These are phyloP conservation scores for Beauveria varroae DNA, from an alignment of 2,329 filamentous ascomycete species.

Conservation along the genomic window DNA sequence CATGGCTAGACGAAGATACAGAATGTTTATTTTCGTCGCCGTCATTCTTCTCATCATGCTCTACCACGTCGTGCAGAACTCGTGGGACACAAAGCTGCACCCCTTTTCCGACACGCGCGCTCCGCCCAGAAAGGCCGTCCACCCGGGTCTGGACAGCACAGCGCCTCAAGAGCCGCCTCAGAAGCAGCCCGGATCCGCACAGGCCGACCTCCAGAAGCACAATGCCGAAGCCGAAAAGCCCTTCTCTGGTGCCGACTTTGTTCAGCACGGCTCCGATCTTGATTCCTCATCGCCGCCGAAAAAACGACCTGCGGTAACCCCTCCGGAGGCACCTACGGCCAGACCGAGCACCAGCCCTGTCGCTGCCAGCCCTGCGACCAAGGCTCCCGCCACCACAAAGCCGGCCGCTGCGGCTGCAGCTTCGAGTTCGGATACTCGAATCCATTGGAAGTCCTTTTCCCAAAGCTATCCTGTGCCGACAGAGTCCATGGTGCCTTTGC, in stretches of 20 bases:
- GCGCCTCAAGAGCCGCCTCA: not conserved
- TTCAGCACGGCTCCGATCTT: not conserved
- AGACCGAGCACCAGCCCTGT: not conserved
- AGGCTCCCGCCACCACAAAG: not conserved
- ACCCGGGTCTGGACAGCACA: not conserved
- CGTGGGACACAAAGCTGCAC: slow-evolving; percentile 23
- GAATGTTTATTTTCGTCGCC: slow-evolving; percentile 50
- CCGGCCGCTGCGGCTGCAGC: not conserved
- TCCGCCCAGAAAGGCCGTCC: not conserved
- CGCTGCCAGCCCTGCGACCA: not conserved
- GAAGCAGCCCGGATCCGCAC: not conserved
- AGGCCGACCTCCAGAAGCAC: slow-evolving; percentile 1
- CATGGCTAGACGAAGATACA: slow-evolving; percentile 56
- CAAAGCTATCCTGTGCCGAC: slow-evolving; percentile 72
- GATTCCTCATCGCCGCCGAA: not conserved
- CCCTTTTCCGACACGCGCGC: not conserved
- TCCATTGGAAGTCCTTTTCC: slow-evolving; percentile 64
- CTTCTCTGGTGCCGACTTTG: not conserved
- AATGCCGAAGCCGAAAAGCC: not conserved
- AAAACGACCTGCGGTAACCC: not conserved
- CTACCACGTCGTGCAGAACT: slow-evolving; percentile 39
- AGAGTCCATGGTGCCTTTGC: slow-evolving; percentile 66
- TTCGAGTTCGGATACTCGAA: slow-evolving; percentile 3
- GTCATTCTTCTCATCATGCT: slow-evolving; percentile 47
- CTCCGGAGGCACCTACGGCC: not conserved